Base-by-base conservation (phyloP, 176 grass and related monocot species). In the Carex pumila region DNA sequence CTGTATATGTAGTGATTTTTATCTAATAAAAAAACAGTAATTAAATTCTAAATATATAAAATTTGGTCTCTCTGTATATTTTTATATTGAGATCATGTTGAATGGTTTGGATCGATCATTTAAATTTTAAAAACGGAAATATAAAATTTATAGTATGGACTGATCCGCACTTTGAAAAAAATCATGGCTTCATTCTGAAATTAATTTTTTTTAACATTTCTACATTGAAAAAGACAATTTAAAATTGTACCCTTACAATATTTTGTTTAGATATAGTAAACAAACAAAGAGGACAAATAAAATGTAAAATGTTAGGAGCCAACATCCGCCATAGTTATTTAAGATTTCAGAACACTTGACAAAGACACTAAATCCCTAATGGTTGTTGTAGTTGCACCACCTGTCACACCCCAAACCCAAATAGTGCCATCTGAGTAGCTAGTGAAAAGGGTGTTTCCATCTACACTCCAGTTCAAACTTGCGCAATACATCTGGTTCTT, bases 351-450 rank as follows among this genome's bases (percentile, higher is more conserved):
- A 37, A 37, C 36, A 37, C 36, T 37, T 37, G 36, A 37, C 36
- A 37, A 3, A 4, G 36, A 37, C 3, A 4, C 3, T 34, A 34
- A 34, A 34, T 34, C 32, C 32, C 32, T 1, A 34, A 2, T 34
- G 32, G 32, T 34, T 34, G 32, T 34, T 34, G 1, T 34, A 34
- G 32, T 34, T 34, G 32, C 25, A 25, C 32, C 91, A 9, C 88
- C 88, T 14, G 84, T 89, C 63, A 97, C 88, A 81, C 93, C 90
- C 14, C 81, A 97, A 80, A 93, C 81, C 81, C 91, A 45, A 67
- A 97, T 97, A 45, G 88, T 86, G 66, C 94, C 94, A 87, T 97
- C 94, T 25, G 94, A 93, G 45, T 93, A 97, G 57, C 94, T 91
- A 18, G 94, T 90, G 7, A 91, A 97, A 39, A 97, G 87, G 1